These are phyloP conservation scores for Castanopsis chinensis DNA, from an alignment of 306 rosid species.

Conservation along the genomic window DNA sequence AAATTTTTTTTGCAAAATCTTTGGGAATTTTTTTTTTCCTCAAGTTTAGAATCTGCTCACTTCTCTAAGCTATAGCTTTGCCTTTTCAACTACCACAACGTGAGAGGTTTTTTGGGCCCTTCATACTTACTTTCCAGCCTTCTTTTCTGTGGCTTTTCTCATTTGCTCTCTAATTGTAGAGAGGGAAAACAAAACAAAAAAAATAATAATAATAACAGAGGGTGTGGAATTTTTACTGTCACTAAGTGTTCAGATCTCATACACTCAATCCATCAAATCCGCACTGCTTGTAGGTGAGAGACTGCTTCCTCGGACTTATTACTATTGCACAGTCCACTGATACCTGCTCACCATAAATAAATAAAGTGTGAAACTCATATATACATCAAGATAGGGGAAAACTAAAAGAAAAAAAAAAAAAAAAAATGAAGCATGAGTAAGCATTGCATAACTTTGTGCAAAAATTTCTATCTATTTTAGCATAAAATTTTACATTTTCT, in stretches of 20 bases:
- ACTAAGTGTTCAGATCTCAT: conserved; percentile 18
- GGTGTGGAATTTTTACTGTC: conserved; percentile 7
- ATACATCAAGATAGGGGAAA: background rate
- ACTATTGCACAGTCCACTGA: conserved; percentile 94
- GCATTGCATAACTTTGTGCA: no score
- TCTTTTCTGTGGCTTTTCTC: background rate
- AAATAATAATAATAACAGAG: background rate
- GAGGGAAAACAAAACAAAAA: conserved; percentile 21
- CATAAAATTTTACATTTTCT: no score
- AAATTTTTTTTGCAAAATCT: conserved; percentile 22
- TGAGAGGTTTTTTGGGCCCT: conserved; percentile 4
- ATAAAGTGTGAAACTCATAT: background rate
- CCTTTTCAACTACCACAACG: conserved; percentile 7
- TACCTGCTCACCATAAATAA: conserved; percentile 54
- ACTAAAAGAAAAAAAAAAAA: no score
- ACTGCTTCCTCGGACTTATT: conserved; percentile 93
- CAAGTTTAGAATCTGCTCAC: conserved; percentile 16
- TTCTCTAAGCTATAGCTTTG: conserved; percentile 4
- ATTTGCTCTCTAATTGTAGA: conserved; percentile 25
- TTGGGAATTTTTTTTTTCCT: background rate
- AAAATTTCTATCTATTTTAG: no score
- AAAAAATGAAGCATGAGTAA: background rate
- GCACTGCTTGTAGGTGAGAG: conserved; percentile 85
- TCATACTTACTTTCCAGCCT: conserved; percentile 20
- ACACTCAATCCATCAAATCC: conserved; percentile 93